phyloP scores from a whole-genome alignment of 768 basidiomycete genomes.

The Candolleomyces eurysporus region DNA sequence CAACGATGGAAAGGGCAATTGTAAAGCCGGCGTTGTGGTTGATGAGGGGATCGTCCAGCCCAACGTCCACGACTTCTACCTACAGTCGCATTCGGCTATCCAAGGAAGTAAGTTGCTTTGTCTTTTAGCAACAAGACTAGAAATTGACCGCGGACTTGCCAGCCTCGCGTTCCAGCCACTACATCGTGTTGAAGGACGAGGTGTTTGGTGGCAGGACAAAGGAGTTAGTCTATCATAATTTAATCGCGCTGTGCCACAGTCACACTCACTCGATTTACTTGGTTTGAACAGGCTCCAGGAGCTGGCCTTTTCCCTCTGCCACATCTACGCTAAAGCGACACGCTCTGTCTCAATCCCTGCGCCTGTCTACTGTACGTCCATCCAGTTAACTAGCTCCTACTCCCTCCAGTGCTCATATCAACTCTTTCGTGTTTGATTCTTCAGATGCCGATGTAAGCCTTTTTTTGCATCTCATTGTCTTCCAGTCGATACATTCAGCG shows the following conservation, averaged over 20 bases:
- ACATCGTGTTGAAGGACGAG: constrained; percentile 22
- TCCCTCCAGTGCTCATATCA: too few relatives aligned
- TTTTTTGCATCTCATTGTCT: constrained; percentile 1
- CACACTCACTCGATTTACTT: constrained; percentile 22
- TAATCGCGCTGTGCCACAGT: constrained; percentile 18
- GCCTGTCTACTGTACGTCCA: constrained; percentile 28
- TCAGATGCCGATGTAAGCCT: constrained; percentile 11
- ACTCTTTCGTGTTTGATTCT: too few relatives aligned
- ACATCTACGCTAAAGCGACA: constrained; percentile 28
- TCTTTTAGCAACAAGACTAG: too few relatives aligned
- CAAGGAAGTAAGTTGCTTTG: constrained; percentile 43
- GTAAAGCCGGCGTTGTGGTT: constrained; percentile 48
- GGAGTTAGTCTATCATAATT: constrained; percentile 18
- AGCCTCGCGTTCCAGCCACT: constrained; percentile 22
- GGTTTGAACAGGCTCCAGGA: constrained; percentile 27
- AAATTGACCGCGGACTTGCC: neutral
- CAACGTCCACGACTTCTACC: constrained; percentile 47
- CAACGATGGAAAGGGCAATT: constrained; percentile 44
- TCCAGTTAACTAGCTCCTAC: neutral
- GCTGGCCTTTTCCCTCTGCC: constrained; percentile 21
- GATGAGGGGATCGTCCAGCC: constrained; percentile 43
- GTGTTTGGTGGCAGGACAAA: constrained; percentile 11
- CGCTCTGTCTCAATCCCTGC: constrained; percentile 29
- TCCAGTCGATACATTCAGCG: neutral
- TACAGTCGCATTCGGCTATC: constrained; percentile 56